Evolutionary conservation across 2,329 filamentous ascomycete genomes (phyloP).

Genomic region (Nectriaceae sp.): DNA sequence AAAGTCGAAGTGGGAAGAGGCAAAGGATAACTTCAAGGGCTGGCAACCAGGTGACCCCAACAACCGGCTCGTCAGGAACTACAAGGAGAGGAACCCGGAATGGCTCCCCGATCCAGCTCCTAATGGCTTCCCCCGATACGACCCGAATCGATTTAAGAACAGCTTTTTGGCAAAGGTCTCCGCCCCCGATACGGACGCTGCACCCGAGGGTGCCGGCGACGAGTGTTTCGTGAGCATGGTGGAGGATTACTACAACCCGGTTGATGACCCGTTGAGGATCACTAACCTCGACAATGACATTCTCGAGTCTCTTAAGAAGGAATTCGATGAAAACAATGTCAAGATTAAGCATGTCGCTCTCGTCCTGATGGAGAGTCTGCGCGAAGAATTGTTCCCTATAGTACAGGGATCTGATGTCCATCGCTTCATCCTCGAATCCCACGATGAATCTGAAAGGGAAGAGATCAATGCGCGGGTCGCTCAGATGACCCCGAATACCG

Average conservation of each 20-base stretch:
- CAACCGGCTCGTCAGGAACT: constrained; percentile 25
- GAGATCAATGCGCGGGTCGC: constrained; percentile 31
- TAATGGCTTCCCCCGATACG: constrained; percentile 33
- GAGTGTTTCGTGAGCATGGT: constrained; percentile 20
- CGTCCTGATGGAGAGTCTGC: constrained; percentile 46
- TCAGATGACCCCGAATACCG: constrained; percentile 25
- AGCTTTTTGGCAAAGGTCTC: constrained; percentile 2
- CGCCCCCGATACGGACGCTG: constrained; percentile 15
- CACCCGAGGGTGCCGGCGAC: constrained; percentile 8
- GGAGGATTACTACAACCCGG: constrained; percentile 40
- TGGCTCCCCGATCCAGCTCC: constrained; percentile 32
- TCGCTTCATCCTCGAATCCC: constrained; percentile 34
- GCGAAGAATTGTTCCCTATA: constrained; percentile 47
- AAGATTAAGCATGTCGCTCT: constrained; percentile 48
- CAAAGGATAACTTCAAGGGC: constrained; percentile 33
- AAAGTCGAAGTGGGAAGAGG: constrained; percentile 26
- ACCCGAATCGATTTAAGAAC: constrained; percentile 26
- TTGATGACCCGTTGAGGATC: constrained; percentile 42
- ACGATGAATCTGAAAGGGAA: constrained; percentile 31
- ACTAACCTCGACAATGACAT: constrained; percentile 40
- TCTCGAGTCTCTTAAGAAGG: constrained; percentile 28
- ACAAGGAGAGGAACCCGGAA: constrained; percentile 26
- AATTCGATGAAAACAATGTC: constrained; percentile 29
- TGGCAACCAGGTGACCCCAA: constrained; percentile 33
- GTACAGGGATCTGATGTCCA: constrained; percentile 43